A percentile compares a stretch with the other conserved stretches of the same genome.
Conservation (phyloP, 2,329 filamentous ascomycete genomes). For the Colletotrichum spinosum region DNA sequence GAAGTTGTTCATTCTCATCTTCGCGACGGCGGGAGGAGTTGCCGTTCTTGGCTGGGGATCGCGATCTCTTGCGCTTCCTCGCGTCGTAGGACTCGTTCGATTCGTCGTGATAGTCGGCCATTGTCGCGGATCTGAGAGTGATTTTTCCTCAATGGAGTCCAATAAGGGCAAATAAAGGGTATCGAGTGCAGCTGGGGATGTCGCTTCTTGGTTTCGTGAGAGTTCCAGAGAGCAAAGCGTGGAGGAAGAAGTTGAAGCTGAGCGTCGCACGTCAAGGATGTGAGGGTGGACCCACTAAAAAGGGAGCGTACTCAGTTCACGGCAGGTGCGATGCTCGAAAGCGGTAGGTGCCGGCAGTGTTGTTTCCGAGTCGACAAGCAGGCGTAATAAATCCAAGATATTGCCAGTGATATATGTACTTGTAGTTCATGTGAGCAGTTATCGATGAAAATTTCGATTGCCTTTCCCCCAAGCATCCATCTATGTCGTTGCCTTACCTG, state of each 20-base stretch:
- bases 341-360: neutral
- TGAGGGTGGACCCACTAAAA: conserved; percentile 21
- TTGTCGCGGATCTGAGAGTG: conserved; percentile 29
- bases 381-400: no score
- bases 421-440: no score
- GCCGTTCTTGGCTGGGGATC: conserved; percentile 44
- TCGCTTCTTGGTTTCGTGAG: no score
- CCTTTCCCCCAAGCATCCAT: no score
- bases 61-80: conserved; percentile 54
- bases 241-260: conserved; percentile 17
- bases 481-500: no score
- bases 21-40: conserved; percentile 41
- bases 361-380: no score
- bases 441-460: no score
- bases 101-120: conserved; percentile 32
- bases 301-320: neutral
- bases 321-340: neutral
- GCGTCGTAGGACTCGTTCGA: conserved; percentile 50
- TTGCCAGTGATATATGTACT: no score
- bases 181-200: no score
- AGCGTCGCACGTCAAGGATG: conserved; percentile 11
- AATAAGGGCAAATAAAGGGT: no score
- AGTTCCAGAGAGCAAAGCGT: neutral
- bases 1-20: conserved; percentile 57
- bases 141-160: no score